Evolutionary conservation across 179 eudicot species (phyloP).

Genomic region (Drosera spatulata): DNA sequence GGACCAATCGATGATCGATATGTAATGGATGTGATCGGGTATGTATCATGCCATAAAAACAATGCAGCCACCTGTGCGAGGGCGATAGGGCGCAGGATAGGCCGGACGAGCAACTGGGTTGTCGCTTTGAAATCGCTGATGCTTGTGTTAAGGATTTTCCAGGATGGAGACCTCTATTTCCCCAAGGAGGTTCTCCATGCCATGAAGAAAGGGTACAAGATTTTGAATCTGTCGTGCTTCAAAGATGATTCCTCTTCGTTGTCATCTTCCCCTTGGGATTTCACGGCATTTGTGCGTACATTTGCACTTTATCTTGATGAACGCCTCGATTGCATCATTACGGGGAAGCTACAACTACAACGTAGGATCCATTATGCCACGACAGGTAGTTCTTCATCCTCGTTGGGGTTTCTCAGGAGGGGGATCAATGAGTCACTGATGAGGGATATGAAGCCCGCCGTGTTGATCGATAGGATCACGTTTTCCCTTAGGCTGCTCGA

Average conservation of each 20-base stretch:
- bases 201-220: slow-evolving; percentile 66
- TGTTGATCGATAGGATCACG: slow-evolving; percentile 57
- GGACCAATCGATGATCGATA: slow-evolving; percentile 46
- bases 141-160: slow-evolving; percentile 64
- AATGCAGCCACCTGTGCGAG: slow-evolving; percentile 64
- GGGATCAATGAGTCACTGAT: slow-evolving; percentile 21
- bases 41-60: slow-evolving; percentile 37
- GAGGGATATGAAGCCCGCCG: slow-evolving; percentile 71
- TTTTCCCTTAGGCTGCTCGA: slow-evolving; percentile 76
- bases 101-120: slow-evolving; percentile 75
- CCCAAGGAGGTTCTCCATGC: slow-evolving; percentile 75
- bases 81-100: slow-evolving; percentile 67
- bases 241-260: slow-evolving; percentile 45
- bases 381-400: too few relatives aligned
- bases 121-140: slow-evolving; percentile 69
- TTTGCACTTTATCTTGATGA: slow-evolving; percentile 78
- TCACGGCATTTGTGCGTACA: slow-evolving; percentile 62
- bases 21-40: slow-evolving; percentile 30
- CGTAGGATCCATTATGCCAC: too few relatives aligned
- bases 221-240: slow-evolving; percentile 59
- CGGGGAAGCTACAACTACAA: slow-evolving; percentile 54
- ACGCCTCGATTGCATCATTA: slow-evolving; percentile 73
- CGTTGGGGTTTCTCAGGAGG: background rate
- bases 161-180: slow-evolving; percentile 90
- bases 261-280: slow-evolving; percentile 66